Base-by-base conservation (phyloP, 768 basidiomycete species). In the Boletus pseudo-olivaceus region DNA sequence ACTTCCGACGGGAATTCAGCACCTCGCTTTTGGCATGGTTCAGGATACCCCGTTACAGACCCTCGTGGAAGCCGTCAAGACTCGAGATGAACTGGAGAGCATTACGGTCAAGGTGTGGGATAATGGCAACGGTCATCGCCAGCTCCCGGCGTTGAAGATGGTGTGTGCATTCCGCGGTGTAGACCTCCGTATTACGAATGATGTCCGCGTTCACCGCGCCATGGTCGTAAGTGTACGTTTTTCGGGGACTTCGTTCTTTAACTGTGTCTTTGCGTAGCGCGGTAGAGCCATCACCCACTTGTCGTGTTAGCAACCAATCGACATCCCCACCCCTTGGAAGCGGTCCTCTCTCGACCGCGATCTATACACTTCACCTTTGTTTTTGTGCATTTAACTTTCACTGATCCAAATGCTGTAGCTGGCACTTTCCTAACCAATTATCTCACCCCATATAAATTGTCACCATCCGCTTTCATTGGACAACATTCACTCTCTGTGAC, bases 101-200 rank as follows among this genome's bases (percentile, higher is more conserved):
- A 66, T 90, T 34, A 82, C 79, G 10, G 69, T 85, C 41, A 78
- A 83, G 51, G 40, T 83, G 38, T 83, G 82, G 77, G 72, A 75
- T 39, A 77, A 77, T 37, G 81, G 82, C 3, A 69, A 77, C 42
- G 64, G 61, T 12, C 80, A 87, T 51, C 70, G 76, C 37, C 74
- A 79, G 57, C 73, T 86, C 33, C 62, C 80, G 23, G 73, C 74
- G 37, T 71, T 90, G 55, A 82, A 78, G 70, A 82, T 85, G 60
- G 79, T 78, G 5, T 90, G 88, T 67, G 84, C 83, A 15, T 75
- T 76, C 61, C 75, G 76, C 55, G 86, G 86, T 44, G 74, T 88
- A 42, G 78, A 78, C 29, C 66, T 88, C 59, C 68, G 70, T 49
- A 68, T 82, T 34, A 79, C 79, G 29, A 68, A 67, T 44, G 79